These are phyloP conservation scores for Malassezia vespertilionis DNA, from an alignment of 1,284 basidiomycete species.

Conservation along the genomic window DNA sequence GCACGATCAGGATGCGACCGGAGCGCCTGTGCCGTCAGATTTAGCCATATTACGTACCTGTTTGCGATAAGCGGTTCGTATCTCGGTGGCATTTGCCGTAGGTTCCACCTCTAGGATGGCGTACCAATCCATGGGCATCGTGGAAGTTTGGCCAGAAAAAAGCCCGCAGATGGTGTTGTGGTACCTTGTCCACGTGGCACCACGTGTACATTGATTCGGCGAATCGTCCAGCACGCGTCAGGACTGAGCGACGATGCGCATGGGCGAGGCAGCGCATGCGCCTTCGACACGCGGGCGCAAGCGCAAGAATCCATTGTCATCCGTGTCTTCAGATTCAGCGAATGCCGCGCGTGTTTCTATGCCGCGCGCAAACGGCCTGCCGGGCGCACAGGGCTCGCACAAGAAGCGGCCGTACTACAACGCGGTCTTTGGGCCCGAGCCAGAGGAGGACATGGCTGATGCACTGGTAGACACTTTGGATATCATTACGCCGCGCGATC, in stretches of 20 bases:
- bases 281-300: constrained; percentile 14
- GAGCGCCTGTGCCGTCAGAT: constrained; percentile 20
- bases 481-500: constrained; percentile 30
- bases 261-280: constrained; percentile 8
- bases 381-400: neutral
- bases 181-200: constrained; percentile 1
- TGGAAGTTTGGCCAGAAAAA: neutral
- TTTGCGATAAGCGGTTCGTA: constrained; percentile 37
- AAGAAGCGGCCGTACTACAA: constrained; percentile 15
- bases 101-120: constrained; percentile 28
- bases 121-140: constrained; percentile 24
- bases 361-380: constrained; percentile 9
- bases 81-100: constrained; percentile 24
- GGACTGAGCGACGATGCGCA: constrained; percentile 1
- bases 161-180: neutral
- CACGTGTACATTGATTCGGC: constrained; percentile 5
- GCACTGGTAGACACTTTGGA: constrained; percentile 26
- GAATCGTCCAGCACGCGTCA: neutral
- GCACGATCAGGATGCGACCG: constrained; percentile 38
- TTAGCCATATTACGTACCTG: constrained; percentile 6
- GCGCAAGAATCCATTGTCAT: constrained; percentile 10
- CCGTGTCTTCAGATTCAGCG: constrained; percentile 6
- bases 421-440: constrained; percentile 11
- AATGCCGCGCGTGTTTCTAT: constrained; percentile 9
- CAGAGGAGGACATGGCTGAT: constrained; percentile 18